A percentile compares a stretch with the other conserved stretches of the same genome.
Conservation (phyloP, 108 stramenopile species). For the Parietichytrium sp. region DNA sequence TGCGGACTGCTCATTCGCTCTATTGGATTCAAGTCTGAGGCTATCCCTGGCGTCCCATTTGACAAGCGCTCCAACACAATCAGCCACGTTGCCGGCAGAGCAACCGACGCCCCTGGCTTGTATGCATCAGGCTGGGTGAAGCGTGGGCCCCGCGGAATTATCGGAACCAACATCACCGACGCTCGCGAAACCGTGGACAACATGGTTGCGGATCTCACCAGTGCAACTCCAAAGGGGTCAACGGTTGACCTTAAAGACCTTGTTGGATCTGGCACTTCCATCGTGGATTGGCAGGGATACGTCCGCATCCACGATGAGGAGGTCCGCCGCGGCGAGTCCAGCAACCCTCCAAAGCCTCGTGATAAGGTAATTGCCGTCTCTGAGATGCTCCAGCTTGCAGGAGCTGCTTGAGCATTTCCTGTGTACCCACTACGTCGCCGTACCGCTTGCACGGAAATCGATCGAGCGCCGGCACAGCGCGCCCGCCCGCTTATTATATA, state of each 20-base stretch:
- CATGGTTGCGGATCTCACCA: conserved; percentile 69
- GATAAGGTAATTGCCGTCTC: background rate
- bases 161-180: conserved; percentile 86
- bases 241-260: background rate
- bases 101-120: conserved; percentile 61
- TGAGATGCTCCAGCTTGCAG: conserved; percentile 13
- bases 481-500: too few relatives aligned
- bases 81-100: conserved; percentile 69
- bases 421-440: too few relatives aligned
- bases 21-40: conserved; percentile 85
- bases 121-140: conserved; percentile 94
- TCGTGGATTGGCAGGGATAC: background rate
- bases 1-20: conserved; percentile 71
- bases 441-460: too few relatives aligned
- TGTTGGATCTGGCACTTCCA: background rate
- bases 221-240: background rate
- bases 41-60: conserved; percentile 75
- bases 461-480: too few relatives aligned
- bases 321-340: background rate
- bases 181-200: conserved; percentile 86
- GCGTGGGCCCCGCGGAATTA: conserved; percentile 92
- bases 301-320: background rate
- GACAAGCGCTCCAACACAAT: conserved; percentile 66
- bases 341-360: background rate
- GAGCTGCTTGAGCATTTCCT: too few relatives aligned